Evolutionary conservation across 495 filamentous ascomycete genomes (phyloP).

Genomic region (Staphylotrichum longicolle): DNA sequence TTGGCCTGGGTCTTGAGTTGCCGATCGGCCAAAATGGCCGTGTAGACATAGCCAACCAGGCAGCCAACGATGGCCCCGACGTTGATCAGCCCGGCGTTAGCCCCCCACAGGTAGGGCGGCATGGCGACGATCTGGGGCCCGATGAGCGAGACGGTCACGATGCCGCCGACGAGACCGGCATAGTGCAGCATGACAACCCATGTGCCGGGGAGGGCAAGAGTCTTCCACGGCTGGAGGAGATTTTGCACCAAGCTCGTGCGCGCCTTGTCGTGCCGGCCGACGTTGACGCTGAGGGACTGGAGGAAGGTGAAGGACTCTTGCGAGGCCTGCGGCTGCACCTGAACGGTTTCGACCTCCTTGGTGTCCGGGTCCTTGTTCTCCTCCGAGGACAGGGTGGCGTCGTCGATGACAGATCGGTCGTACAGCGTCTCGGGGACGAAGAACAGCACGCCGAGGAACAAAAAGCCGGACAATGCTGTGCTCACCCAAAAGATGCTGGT

Average conservation of each 20-base stretch:
- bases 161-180: conserved; percentile 5
- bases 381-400: background rate
- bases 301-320: background rate
- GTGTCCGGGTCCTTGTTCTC: background rate
- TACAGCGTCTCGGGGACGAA: conserved; percentile 10
- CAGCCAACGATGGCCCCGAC: background rate
- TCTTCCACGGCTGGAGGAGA: conserved; percentile 5
- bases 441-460: conserved; percentile 4
- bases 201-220: conserved; percentile 2
- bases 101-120: conserved; percentile 10
- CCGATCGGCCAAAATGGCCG: background rate
- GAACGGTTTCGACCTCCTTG: background rate
- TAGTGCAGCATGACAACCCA: conserved; percentile 14
- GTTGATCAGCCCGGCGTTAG: conserved; percentile 11
- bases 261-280: background rate
- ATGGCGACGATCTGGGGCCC: conserved; percentile 3
- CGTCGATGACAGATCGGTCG: background rate
- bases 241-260: background rate
- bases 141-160: conserved; percentile 12
- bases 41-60: conserved; percentile 8
- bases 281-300: background rate
- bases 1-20: conserved; percentile 4
- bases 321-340: background rate
- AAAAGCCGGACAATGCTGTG: background rate
- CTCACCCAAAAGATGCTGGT: conserved; percentile 9